Percentiles rank a stretch among this genome's conserved stretches.
These are phyloP conservation scores for Sporothrix luriei DNA, from an alignment of 2,329 filamentous ascomycete genomes.

Conservation along the genomic window DNA sequence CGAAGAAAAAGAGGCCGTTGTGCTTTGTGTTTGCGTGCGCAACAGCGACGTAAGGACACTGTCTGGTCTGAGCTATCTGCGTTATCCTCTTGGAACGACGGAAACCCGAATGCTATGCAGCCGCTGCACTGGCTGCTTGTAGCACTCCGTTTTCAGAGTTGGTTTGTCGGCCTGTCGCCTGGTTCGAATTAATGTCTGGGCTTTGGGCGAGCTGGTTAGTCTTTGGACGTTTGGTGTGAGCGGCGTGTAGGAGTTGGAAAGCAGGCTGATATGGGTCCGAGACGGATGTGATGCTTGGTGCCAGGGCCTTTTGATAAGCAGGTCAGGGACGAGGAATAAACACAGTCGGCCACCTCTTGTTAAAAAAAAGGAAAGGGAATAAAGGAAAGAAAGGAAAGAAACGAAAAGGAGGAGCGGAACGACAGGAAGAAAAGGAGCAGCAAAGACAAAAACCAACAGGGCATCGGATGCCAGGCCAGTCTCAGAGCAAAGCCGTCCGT, in stretches of 20 bases:
- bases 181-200: not conserved
- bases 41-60: not conserved
- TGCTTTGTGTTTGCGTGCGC: constrained; percentile 7
- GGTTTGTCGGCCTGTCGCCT: not conserved
- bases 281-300: not conserved
- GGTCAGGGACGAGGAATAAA: not conserved
- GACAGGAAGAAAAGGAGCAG: constrained; percentile 4
- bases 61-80: not conserved
- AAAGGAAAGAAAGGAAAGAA: not conserved
- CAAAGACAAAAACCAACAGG: not conserved
- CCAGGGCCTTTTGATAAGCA: constrained; percentile 10
- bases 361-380: not conserved
- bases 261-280: not conserved
- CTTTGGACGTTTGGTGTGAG: not conserved
- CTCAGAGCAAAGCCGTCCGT: not conserved
- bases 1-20: not conserved
- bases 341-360: not conserved
- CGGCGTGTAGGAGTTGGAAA: not conserved
- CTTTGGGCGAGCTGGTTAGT: not conserved
- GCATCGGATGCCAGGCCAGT: constrained; percentile 5
- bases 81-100: not conserved
- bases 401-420: not conserved
- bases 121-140: not conserved
- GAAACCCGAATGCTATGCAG: not conserved
- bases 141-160: not conserved